Base-by-base conservation (phyloP, 2,329 filamentous ascomycete genomes). In the Diplodia corticola region DNA sequence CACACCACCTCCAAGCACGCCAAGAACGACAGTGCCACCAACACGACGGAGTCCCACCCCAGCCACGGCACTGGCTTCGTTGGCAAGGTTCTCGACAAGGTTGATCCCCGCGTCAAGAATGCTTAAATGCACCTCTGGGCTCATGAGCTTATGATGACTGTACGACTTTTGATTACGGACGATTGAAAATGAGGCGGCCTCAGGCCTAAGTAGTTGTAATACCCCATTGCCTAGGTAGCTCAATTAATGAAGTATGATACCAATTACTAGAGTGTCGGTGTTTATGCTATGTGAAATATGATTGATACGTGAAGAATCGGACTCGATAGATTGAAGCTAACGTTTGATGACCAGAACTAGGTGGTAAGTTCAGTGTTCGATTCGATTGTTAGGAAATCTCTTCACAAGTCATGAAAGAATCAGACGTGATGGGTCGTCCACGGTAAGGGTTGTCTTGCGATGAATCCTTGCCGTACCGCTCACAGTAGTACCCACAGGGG, bases 31-130 rank as follows among this genome's bases (percentile, higher is more conserved):
- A 54, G 51, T n/a, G 51, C 17, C 4, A 30, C 37, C 13, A 24
- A 63, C 28, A 50, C 46, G 30, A 54, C 33, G 13, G 54, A 30
- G 17, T 57, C 64, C 5, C 65, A 66, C 24, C 59, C 49, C 20
- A 26, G 33, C 28, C 26, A 60, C 55, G 55, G 55, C 17, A 30
- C 22, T 13, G 55, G 55, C 10, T 2, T 60, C 13, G 12, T 60
- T 7, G 55, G 55, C 4, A 64, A 67, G 26, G 10, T 67, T 2
- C 51, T 65, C 28, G 64, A 67, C 44, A 67, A 65, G 51, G 20
- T 67, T 12, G 66, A 67, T 50, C 66, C 66, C 20, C 59, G 65
- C 6, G 65, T 67, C 35, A 63, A 66, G 64, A 66, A 53, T 5
- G 37, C 50, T 48, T 55, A 66, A 66, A 15, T n/a, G 40, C 17